Conservation (phyloP, 306 rosid genomes). For the Medicago ruthenica region DNA sequence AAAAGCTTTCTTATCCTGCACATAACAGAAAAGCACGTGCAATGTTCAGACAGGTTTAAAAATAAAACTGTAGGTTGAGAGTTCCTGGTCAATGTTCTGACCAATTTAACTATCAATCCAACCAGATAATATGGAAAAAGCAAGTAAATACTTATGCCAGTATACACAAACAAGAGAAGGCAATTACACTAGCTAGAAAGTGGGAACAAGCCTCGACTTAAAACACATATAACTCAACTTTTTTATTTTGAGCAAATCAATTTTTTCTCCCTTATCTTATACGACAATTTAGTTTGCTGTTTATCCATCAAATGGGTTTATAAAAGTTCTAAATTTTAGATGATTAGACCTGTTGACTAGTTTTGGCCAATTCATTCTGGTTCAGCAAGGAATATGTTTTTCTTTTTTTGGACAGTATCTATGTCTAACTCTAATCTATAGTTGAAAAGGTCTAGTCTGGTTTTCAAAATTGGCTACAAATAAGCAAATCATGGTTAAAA, state of each 20-base stretch:
- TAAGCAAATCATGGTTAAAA: slow-evolving; percentile 22
- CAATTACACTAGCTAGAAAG: background rate
- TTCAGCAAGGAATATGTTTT: background rate
- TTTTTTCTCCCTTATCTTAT: background rate
- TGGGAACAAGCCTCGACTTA: slow-evolving; percentile 15
- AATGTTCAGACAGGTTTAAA: slow-evolving; percentile 4
- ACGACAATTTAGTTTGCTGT: background rate
- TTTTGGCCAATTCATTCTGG: background rate
- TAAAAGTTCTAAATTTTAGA: background rate
- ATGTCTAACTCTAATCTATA: background rate
- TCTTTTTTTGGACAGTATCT: background rate
- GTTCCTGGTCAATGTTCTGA: background rate
- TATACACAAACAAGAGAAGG: background rate
- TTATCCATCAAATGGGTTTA: slow-evolving; percentile 2
- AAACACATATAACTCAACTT: too few species aligned
- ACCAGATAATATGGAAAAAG: slow-evolving; percentile 19
- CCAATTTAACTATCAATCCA: slow-evolving; percentile 1
- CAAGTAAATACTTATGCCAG: slow-evolving; percentile 20
- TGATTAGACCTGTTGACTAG: slow-evolving; percentile 9
- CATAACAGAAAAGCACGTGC: slow-evolving; percentile 19
- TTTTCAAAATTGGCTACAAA: slow-evolving; percentile 10
- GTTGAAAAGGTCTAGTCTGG: background rate
- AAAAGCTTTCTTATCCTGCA: slow-evolving; percentile 92
- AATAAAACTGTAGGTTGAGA: slow-evolving; percentile 14
- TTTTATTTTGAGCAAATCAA: slow-evolving; percentile 18